A percentile compares a stretch with the other conserved stretches of the same genome.
These are phyloP conservation scores for Rosa chinensis DNA, from an alignment of 306 rosid genomes.

Conservation along the genomic window DNA sequence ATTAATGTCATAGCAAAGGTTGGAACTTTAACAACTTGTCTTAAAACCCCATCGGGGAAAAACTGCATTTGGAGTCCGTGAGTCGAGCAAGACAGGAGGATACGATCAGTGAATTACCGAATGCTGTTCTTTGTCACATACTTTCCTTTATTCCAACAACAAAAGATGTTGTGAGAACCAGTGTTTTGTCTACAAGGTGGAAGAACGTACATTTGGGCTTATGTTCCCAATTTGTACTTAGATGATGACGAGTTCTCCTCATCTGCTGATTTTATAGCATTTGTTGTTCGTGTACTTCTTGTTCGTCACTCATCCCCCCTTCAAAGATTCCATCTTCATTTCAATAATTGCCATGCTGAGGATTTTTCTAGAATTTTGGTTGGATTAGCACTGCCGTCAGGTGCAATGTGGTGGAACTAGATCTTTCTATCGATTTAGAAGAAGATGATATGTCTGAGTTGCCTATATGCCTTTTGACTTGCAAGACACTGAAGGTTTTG, in stretches of 20 bases:
- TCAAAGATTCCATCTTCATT: background rate
- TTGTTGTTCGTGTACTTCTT: background rate
- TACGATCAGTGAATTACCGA: background rate
- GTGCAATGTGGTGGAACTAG: background rate
- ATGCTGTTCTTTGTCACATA: background rate
- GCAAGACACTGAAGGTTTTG: background rate
- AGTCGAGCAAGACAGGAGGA: background rate
- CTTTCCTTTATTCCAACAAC: slow-evolving; percentile 2
- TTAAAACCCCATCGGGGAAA: background rate
- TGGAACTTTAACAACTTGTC: background rate
- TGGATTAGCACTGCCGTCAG: background rate
- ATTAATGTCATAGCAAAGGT: background rate
- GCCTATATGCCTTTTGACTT: background rate
- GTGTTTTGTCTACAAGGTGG: background rate
- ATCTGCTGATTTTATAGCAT: background rate
- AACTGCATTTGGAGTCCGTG: background rate
- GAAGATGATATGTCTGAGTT: background rate
- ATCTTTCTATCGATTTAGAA: background rate
- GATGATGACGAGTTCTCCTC: background rate
- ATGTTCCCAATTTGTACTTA: background rate
- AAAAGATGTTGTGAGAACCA: background rate
- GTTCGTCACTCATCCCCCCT: background rate
- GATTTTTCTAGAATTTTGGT: background rate
- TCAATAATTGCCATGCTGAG: background rate
- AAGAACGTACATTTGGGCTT: background rate